Conservation (phyloP, 805 yeast species). For the Cyberlindnera maclurae region DNA sequence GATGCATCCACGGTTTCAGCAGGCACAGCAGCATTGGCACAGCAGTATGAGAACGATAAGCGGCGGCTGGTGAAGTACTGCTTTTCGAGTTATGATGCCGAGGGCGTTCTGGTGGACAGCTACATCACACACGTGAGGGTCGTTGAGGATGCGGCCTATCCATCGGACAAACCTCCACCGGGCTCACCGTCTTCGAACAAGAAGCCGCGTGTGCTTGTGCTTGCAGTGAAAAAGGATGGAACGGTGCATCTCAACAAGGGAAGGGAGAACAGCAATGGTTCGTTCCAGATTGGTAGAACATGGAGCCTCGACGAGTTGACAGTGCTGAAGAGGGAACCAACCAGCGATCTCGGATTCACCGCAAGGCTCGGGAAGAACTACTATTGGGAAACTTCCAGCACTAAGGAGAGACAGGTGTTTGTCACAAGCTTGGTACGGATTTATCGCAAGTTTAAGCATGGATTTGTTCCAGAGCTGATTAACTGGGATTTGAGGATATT, state of each 20-base stretch:
- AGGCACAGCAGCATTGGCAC: constrained; percentile 35
- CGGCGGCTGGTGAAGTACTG: constrained; percentile 40
- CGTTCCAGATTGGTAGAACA: constrained; percentile 85
- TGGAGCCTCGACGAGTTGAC: constrained; percentile 78
- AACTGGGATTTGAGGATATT: constrained; percentile 42
- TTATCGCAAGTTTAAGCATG: constrained; percentile 48
- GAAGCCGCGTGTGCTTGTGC: constrained; percentile 50
- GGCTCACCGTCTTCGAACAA: constrained; percentile 39
- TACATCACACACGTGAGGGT: constrained; percentile 74
- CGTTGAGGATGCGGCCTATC: constrained; percentile 66
- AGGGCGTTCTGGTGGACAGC: constrained; percentile 40
- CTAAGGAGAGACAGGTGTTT: constrained; percentile 54
- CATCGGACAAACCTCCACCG: constrained; percentile 62
- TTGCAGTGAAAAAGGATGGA: constrained; percentile 60
- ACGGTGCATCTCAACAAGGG: constrained; percentile 77
- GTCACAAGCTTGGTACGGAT: constrained; percentile 44
- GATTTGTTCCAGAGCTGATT: constrained; percentile 44
- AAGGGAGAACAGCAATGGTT: constrained; percentile 64
- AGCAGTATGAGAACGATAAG: constrained; percentile 52
- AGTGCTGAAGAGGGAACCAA: constrained; percentile 45
- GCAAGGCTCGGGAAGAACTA: constrained; percentile 67
- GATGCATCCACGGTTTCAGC: constrained; percentile 25
- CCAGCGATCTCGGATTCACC: constrained; percentile 48
- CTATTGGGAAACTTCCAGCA: constrained; percentile 68
- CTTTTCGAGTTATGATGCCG: constrained; percentile 38